Conservation (phyloP, 2,329 filamentous ascomycete genomes). For the Colletotrichum gigasporum region DNA sequence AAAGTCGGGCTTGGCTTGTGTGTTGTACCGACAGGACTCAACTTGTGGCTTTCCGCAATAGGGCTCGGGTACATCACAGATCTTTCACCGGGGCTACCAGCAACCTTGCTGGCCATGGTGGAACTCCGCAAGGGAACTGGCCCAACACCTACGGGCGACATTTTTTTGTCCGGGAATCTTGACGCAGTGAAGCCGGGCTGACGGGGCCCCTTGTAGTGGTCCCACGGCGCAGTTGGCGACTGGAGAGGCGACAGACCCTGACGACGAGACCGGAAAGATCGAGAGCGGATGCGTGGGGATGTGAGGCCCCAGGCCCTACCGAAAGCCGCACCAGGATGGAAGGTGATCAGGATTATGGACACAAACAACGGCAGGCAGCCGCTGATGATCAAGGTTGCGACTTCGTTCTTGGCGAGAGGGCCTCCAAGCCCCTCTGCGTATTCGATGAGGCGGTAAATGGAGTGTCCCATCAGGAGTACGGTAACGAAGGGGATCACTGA, state of each 20-base stretch:
- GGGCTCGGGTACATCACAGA: conserved; percentile 28
- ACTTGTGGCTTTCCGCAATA: conserved; percentile 11
- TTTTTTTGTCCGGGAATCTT: conserved; percentile 23
- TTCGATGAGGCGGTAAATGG: conserved; percentile 52
- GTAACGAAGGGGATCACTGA: conserved; percentile 49
- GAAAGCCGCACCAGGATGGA: conserved; percentile 51
- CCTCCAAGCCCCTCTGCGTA: conserved; percentile 46
- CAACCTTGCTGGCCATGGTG: conserved; percentile 30
- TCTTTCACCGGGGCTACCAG: conserved; percentile 21
- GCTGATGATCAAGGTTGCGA: conserved; percentile 49
- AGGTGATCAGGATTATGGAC: conserved; percentile 44
- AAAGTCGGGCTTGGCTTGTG: conserved; percentile 20
- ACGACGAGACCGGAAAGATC: conserved; percentile 12
- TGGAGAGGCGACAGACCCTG: conserved; percentile 24
- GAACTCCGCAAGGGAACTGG: conserved; percentile 24
- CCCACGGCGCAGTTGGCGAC: conserved; percentile 23
- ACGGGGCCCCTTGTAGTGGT: conserved; percentile 26
- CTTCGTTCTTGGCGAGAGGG: conserved; percentile 48
- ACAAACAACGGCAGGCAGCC: conserved; percentile 51
- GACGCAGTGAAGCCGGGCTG: conserved; percentile 26
- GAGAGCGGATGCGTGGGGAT: conserved; percentile 38
- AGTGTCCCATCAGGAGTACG: conserved; percentile 49
- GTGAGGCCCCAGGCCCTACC: conserved; percentile 51
- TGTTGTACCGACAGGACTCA: conserved; percentile 10
- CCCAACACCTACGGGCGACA: conserved; percentile 22